Percentiles rank a stretch among this genome's conserved stretches.
phyloP scores from a whole-genome alignment of 495 filamentous ascomycete species.

The Hyphodiscus hymeniophilus region DNA sequence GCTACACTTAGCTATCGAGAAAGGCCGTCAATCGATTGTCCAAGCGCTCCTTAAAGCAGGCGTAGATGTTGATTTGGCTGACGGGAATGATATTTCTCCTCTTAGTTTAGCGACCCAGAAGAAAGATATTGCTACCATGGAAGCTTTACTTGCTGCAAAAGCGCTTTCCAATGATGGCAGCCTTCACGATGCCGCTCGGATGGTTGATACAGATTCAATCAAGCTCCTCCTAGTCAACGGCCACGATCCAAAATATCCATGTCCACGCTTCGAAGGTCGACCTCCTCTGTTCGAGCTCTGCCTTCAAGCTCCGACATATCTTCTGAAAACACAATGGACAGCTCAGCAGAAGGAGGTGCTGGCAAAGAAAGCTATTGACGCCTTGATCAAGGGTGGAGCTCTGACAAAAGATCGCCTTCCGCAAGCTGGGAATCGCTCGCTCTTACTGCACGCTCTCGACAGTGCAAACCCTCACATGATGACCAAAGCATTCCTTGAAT shows the following conservation, averaged over 20 bases:
- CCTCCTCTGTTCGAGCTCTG: constrained; percentile 14
- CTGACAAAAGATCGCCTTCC: not conserved
- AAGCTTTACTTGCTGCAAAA: constrained; percentile 7
- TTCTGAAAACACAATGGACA: constrained; percentile 4
- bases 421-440: not conserved
- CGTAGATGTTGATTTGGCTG: constrained; percentile 6
- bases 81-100: constrained; percentile 7
- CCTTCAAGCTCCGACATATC: constrained; percentile 5
- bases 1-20: constrained; percentile 8
- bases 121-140: constrained; percentile 12
- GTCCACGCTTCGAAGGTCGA: constrained; percentile 6
- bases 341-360: not conserved
- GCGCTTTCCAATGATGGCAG: constrained; percentile 10
- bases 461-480: not conserved
- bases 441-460: not conserved
- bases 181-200: constrained; percentile 17
- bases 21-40: constrained; percentile 2
- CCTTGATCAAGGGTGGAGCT: not conserved
- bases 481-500: constrained; percentile 15
- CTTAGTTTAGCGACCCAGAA: constrained; percentile 8
- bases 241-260: constrained; percentile 15
- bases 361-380: not conserved
- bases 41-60: constrained; percentile 7
- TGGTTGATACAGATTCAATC: constrained; percentile 10
- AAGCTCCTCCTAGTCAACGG: constrained; percentile 8